A percentile compares a stretch with the other conserved stretches of the same genome.
phyloP scores from a whole-genome alignment of 805 yeast species.

The Candida tibetensis region DNA sequence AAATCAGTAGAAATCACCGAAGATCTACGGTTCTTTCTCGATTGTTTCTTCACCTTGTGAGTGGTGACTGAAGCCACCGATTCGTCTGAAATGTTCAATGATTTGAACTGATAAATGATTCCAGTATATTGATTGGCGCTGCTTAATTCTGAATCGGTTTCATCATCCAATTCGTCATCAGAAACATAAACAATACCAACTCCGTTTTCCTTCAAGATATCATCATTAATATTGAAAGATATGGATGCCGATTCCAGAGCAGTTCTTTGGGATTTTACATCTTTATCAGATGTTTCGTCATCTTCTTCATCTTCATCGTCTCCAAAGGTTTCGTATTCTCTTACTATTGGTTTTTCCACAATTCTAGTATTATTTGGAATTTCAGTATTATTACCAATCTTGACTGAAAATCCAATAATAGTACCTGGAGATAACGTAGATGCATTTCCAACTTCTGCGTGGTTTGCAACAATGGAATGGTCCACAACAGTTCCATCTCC shows the following conservation, averaged over 20 bases:
- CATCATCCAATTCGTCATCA: conserved; percentile 37
- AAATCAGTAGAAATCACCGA: conserved; percentile 47
- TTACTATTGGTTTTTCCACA: conserved; percentile 45
- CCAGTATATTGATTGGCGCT: conserved; percentile 35
- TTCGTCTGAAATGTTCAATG: conserved; percentile 53
- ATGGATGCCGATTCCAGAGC: no score
- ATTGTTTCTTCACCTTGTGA: conserved; percentile 38
- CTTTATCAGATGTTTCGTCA: conserved; percentile 22
- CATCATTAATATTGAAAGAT: conserved; percentile 19
- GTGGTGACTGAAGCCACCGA: conserved; percentile 53
- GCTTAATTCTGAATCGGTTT: conserved; percentile 37
- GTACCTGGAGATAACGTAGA: conserved; percentile 63
- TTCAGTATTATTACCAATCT: conserved; percentile 51
- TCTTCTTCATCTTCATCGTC: conserved; percentile 34
- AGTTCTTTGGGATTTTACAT: conserved; percentile 14
- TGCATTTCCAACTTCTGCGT: conserved; percentile 52
- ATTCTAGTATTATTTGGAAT: conserved; percentile 53
- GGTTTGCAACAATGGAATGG: conserved; percentile 69
- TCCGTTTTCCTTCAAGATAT: conserved; percentile 35
- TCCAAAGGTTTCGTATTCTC: conserved; percentile 26
- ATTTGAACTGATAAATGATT: conserved; percentile 46
- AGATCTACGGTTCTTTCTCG: conserved; percentile 35
- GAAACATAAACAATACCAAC: conserved; percentile 49
- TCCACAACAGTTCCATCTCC: conserved; percentile 60
- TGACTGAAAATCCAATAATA: conserved; percentile 74